Evolutionary conservation across 2,329 filamentous ascomycete genomes (phyloP).

Genomic region (Seiridium cupressi): DNA sequence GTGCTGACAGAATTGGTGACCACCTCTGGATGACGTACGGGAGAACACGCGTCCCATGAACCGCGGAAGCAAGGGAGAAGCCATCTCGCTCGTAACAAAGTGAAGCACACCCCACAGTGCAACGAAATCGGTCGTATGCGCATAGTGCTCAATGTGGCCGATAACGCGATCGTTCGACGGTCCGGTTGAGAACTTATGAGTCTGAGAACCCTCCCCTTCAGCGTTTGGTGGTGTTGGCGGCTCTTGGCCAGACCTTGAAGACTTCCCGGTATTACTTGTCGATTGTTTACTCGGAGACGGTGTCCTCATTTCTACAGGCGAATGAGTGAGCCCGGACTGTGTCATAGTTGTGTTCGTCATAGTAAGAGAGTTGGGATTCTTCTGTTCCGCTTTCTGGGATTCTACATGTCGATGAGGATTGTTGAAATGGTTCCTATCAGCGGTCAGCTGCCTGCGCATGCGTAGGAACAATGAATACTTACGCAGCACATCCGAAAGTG

Average conservation of each 20-base stretch:
- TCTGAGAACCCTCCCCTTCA: conserved; percentile 13
- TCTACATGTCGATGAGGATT: conserved; percentile 60
- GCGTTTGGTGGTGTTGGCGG: conserved; percentile 34
- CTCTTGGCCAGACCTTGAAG: conserved; percentile 7
- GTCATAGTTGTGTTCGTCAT: conserved; percentile 32
- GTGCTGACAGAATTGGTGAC: conserved; percentile 60
- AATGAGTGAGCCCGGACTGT: conserved; percentile 29
- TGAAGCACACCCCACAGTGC: conserved; percentile 72
- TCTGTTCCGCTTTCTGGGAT: conserved; percentile 39
- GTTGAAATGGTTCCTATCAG: conserved; percentile 67
- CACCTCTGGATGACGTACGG: conserved; percentile 46
- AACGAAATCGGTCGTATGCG: conserved; percentile 72
- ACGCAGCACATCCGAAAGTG: conserved; percentile 73
- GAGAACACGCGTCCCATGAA: conserved; percentile 63
- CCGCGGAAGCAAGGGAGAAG: conserved; percentile 48
- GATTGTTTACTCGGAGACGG: not conserved
- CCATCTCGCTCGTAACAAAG: conserved; percentile 52
- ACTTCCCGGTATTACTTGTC: not conserved
- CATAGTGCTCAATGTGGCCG: conserved; percentile 77
- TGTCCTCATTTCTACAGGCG: conserved; percentile 22
- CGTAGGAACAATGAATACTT: not conserved
- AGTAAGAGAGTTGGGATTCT: conserved; percentile 26
- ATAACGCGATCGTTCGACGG: conserved; percentile 52
- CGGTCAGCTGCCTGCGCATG: not conserved
- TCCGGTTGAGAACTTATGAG: conserved; percentile 13